Base-by-base conservation (phyloP, 2,329 filamentous ascomycete species). In the Diaporthe citrichinensis region DNA sequence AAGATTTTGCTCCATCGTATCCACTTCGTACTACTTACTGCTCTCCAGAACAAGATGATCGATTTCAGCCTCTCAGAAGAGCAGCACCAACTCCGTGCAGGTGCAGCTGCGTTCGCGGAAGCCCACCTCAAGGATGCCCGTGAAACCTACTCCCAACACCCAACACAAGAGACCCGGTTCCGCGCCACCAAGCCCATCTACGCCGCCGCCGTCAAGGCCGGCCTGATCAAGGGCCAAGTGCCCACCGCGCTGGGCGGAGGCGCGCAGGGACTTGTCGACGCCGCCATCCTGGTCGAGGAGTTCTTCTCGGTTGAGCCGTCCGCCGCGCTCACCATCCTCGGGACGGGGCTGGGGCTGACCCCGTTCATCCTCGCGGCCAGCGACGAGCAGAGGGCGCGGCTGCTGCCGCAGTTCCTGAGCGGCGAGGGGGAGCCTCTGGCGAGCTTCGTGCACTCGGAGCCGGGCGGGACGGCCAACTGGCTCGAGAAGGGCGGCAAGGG, bases 401-500 rank as follows among this genome's bases (percentile, higher is more conserved):
- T 73, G 25, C 46, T 73, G 59, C 28, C 5, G 23, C 28, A 4
- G 20, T 77, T 77, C 28, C 28, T 75, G n/a, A 51, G 25, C 10
- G 67, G 59, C 4, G 69, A 72, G n/a, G 75, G 68, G 4, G 36
- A 53, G 28, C 73, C 69, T 0, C 23, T 73, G 3, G 76, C 76
- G 25, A 71, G 61, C 25, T 76, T 77, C 5, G 69, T 76, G 62
- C 71, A 73, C 25, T 75, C 73, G 0, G 76, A 77, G 71, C 76
- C 76, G 12, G 73, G 69, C 5, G 76, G 76, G 9, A 76, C 65
- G 61, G 73, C 76, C 4, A 77, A 77, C 36, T 77, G 69, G 61
- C 73, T 77, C 14, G 76, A 77, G 62, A 77, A 44, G 23, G 73
- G 76, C 23, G 76, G 51, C 9, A 58, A n/a, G 39, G 76, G 76